A percentile compares a stretch with the other conserved stretches of the same genome.
Conservation (phyloP, 306 rosid species). For the Cucurbita ficifolia region DNA sequence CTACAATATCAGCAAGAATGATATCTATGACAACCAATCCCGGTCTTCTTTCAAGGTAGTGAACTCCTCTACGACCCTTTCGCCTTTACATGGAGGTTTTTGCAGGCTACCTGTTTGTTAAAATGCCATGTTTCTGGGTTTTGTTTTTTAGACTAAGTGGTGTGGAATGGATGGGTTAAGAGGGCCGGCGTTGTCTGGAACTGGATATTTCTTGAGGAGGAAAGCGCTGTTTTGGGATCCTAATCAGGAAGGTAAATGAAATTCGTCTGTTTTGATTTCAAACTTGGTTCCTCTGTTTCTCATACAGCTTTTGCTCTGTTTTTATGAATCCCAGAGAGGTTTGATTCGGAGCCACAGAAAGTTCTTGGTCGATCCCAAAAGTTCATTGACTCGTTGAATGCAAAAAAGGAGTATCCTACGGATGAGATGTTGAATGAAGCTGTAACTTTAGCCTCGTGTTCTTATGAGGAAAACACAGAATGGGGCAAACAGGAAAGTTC, state of each 20-base stretch:
- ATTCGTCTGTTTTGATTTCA: background rate
- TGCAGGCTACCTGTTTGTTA: background rate
- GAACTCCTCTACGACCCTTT: background rate
- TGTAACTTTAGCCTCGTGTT: constrained; percentile 17
- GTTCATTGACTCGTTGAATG: constrained; percentile 22
- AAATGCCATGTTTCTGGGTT: background rate
- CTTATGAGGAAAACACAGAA: constrained; percentile 21
- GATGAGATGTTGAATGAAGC: constrained; percentile 23
- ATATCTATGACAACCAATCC: constrained; percentile 29
- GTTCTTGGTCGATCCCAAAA: constrained; percentile 17
- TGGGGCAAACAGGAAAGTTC: constrained; percentile 33
- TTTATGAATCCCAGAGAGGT: constrained; percentile 13
- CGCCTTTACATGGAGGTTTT: background rate
- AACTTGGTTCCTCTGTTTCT: background rate
- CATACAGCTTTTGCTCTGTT: background rate
- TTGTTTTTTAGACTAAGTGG: constrained; percentile 25
- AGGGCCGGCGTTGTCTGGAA: constrained; percentile 44
- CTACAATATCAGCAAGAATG: constrained; percentile 33
- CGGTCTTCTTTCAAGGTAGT: constrained; percentile 29
- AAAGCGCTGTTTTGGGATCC: constrained; percentile 26
- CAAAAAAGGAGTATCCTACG: constrained; percentile 1
- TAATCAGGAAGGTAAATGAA: constrained; percentile 19
- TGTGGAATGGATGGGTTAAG: constrained; percentile 40
- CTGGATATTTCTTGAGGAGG: constrained; percentile 28
- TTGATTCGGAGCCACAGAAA: constrained; percentile 12